Evolutionary conservation across 768 basidiomycete species (phyloP).

Genomic region (Mycena amicta): DNA sequence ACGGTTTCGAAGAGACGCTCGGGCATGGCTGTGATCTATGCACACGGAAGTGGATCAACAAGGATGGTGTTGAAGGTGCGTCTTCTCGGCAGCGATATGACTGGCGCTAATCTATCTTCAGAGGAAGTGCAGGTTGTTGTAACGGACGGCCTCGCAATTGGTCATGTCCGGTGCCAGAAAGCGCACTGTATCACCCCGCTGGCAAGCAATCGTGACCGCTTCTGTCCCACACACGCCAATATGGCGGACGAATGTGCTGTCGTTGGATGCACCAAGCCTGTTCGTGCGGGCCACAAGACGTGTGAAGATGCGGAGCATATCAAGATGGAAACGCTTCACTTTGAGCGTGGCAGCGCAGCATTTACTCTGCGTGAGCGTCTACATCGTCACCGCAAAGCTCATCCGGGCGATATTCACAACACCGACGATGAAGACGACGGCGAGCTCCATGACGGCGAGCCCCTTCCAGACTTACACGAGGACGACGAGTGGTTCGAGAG

Average conservation of each 20-base stretch:
- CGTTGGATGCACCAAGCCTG: slow-evolving; percentile 4
- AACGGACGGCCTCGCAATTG: slow-evolving; percentile 22
- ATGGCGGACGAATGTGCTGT: slow-evolving; percentile 11
- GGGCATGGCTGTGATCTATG: slow-evolving; percentile 32
- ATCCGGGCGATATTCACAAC: slow-evolving; percentile 5
- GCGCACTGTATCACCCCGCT: slow-evolving; percentile 17
- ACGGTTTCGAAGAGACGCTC: slow-evolving; percentile 28
- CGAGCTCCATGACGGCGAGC: not conserved
- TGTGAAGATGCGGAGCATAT: slow-evolving; percentile 14
- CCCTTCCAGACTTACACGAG: not conserved
- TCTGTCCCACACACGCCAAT: slow-evolving; percentile 14
- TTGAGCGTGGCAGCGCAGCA: slow-evolving; percentile 6
- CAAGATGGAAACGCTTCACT: slow-evolving; percentile 9
- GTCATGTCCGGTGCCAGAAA: slow-evolving; percentile 18
- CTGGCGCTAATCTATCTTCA: not conserved
- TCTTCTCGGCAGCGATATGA: too few relatives aligned
- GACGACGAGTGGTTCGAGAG: slow-evolving; percentile 3
- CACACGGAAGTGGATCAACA: slow-evolving; percentile 21
- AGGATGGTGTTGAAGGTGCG: slow-evolving; percentile 10
- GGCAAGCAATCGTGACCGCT: slow-evolving; percentile 19
- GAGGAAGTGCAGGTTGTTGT: slow-evolving; percentile 2
- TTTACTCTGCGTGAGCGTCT: slow-evolving; percentile 17
- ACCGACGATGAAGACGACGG: slow-evolving; percentile 1
- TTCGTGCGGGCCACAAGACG: slow-evolving; percentile 2
- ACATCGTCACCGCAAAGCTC: slow-evolving; percentile 7